Evolutionary conservation across 106 monocot species (phyloP).

Genomic region (Dactylorhiza incarnata): DNA sequence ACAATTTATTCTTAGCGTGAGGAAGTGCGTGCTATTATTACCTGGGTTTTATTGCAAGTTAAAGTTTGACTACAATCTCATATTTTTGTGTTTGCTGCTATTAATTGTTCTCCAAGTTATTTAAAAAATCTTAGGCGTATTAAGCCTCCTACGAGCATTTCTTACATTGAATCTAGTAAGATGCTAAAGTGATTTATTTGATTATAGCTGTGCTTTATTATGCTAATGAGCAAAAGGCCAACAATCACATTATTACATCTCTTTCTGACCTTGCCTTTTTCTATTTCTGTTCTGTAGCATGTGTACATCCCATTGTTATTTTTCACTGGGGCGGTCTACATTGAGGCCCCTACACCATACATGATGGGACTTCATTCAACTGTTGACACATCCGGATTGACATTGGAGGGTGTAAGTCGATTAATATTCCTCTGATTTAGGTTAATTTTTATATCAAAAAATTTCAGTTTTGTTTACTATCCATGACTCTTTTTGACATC

Average conservation of each 20-base stretch:
- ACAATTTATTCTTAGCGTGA: too few species aligned
- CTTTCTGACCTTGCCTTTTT: not conserved
- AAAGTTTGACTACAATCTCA: not conserved
- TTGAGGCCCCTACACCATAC: conserved; percentile 97
- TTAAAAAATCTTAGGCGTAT: too few species aligned
- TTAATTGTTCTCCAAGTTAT: too few species aligned
- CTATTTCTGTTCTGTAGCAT: conserved; percentile 54
- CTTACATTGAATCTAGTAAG: not conserved
- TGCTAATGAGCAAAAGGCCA: not conserved
- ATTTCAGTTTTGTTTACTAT: not conserved
- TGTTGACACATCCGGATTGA: conserved; percentile 66
- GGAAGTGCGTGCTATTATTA: too few species aligned
- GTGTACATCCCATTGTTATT: conserved; percentile 96
- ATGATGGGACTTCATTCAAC: conserved; percentile 99
- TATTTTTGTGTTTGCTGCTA: not conserved
- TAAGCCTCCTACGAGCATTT: not conserved
- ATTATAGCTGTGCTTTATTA: not conserved
- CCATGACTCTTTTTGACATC: not conserved
- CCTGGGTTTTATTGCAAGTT: not conserved
- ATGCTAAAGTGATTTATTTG: not conserved
- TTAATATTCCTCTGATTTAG: not conserved
- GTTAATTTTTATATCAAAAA: not conserved
- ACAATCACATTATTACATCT: not conserved
- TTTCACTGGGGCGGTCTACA: conserved; percentile 95
- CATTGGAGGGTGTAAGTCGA: conserved; percentile 85